Evolutionary conservation across 495 filamentous ascomycete species (phyloP), one percentile per base, ranked within the genome.

Genomic region (Saxophila tyrrhenica): DNA sequence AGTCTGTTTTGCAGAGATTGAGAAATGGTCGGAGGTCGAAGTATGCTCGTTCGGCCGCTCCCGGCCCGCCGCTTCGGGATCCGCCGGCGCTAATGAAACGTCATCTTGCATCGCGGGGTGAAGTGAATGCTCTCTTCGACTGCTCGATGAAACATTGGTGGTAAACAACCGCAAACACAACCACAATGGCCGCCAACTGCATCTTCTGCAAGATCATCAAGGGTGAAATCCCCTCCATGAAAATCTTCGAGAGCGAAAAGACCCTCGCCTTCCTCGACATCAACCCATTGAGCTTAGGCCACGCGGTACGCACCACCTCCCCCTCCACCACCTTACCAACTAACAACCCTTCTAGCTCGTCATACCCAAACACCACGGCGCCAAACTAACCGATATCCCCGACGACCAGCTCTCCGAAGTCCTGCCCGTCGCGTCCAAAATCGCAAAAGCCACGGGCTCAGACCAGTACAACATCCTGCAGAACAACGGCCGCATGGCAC

Each of bases 131-230:
- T 15, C 10, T 24, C 21, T 20, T 23, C 21, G 45, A 48, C 16
- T 44, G 7, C 41, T 8, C 3, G 7, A 8, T 44, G 7, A 51
- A 42, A 51, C 49, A 51, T 39, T 51, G 49, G 41, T 51, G 49
- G 49, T 51, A 25, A 51, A 17, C 22, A 25, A 51, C 21, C 48
- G 8, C 16, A 8, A 9, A 17, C 29, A 50, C 38, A 19, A 16
- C 21, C 1, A 51, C 17, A 20, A 70, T 68, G 71, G 76, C 83
- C 20, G 78, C 86, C 35, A 54, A 52, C 43, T 98, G 92, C 64
- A 90, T 97, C 68, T 98, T 98, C 75, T 98, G 92, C 79, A 94
- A 86, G 66, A 97, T 98, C 67, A 85, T 98, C 72, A 94, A 94
- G 76, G 92, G 89, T 84, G 90, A 96, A 41, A 95, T 96, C 72